These are phyloP conservation scores for Hypericum perforatum DNA, from an alignment of 345 rosid species.

Conservation along the genomic window DNA sequence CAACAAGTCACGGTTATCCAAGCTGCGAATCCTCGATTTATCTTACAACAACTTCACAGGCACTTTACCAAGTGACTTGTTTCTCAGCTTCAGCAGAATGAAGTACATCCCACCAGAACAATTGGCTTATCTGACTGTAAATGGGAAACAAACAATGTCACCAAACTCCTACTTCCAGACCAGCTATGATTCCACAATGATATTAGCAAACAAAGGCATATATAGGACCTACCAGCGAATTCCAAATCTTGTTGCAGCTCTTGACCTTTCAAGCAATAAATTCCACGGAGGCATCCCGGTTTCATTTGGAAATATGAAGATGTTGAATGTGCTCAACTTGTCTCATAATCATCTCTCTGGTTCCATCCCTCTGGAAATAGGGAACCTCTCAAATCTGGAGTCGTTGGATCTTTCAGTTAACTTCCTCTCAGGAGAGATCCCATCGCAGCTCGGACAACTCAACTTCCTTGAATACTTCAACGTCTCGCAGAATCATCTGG, in stretches of 20 bases:
- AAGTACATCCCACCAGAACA: neutral
- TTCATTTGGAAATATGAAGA: slow-evolving; percentile 32
- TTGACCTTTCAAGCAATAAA: slow-evolving; percentile 25
- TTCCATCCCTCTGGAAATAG: slow-evolving; percentile 10
- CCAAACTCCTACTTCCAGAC: no score
- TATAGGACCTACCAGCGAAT: neutral
- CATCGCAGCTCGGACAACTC: slow-evolving; percentile 4
- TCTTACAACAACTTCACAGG: slow-evolving; percentile 4
- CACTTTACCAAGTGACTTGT: neutral
- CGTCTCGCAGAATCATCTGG: slow-evolving; percentile 16
- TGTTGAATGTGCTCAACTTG: neutral
- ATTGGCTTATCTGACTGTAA: neutral
- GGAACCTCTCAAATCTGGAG: slow-evolving; percentile 10
- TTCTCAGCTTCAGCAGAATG: slow-evolving; percentile 4
- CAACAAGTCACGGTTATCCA: neutral
- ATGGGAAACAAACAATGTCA: no score
- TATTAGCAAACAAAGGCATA: slow-evolving; percentile 8
- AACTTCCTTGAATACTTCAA: neutral
- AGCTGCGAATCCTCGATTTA: neutral
- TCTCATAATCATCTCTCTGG: slow-evolving; percentile 15
- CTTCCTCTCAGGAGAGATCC: slow-evolving; percentile 13
- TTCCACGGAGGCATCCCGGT: neutral
- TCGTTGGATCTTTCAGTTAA: slow-evolving; percentile 22
- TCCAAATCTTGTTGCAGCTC: neutral
- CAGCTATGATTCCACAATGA: neutral